Conservation (phyloP, 257 asterid genomes). For the Gynochthodes officinalis region DNA sequence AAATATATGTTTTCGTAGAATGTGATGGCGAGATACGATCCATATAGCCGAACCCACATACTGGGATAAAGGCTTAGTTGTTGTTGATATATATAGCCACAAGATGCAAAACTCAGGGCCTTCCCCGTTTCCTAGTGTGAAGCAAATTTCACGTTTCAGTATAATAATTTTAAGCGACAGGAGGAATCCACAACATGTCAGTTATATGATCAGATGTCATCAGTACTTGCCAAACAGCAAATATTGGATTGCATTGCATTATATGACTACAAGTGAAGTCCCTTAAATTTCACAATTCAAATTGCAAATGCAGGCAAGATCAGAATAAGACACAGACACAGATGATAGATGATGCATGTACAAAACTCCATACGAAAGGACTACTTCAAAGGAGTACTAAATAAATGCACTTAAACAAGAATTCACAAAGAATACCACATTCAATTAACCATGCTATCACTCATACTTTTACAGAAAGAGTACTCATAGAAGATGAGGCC, state of each 20-base stretch:
- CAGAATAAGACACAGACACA: background rate
- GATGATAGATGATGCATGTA: background rate
- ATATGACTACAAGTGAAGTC: background rate
- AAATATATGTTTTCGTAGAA: no score
- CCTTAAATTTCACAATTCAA: background rate
- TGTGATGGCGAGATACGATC: no score
- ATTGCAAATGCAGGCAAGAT: background rate
- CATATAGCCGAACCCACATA: no score
- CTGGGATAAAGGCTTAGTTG: no score
- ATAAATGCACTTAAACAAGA: background rate
- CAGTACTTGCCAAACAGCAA: background rate
- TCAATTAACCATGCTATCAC: background rate
- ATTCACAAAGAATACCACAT: background rate
- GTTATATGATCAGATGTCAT: background rate
- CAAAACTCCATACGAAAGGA: background rate
- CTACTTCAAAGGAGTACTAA: background rate
- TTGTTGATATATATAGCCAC: no score
- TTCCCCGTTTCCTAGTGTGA: background rate
- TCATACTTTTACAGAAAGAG: background rate
- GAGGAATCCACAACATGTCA: background rate
- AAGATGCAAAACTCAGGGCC: background rate
- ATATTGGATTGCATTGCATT: background rate
- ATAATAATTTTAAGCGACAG: background rate
- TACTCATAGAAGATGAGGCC: background rate
- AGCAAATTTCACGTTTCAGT: background rate